phyloP scores from a whole-genome alignment of 768 basidiomycete species.

The Gloeopeniophorella convolvens region DNA sequence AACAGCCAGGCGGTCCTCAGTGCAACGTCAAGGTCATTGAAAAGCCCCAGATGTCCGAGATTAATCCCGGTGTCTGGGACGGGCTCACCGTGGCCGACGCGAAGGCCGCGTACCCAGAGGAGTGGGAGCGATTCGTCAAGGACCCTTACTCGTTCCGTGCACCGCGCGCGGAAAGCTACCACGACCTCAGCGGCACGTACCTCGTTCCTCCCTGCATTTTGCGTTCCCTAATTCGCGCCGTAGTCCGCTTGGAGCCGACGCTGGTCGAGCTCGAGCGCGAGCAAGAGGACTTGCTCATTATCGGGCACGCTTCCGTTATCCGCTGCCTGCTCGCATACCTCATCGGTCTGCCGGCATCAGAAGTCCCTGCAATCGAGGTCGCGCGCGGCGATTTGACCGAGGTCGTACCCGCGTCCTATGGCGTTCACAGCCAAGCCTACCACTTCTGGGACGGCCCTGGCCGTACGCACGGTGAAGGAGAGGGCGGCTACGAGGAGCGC shows the following conservation, averaged over 20 bases:
- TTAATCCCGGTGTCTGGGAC: slow-evolving; percentile 98
- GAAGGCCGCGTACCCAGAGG: slow-evolving; percentile 83
- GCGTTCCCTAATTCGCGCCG: slow-evolving; percentile 11
- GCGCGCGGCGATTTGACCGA: slow-evolving; percentile 96
- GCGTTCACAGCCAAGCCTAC: slow-evolving; percentile 84
- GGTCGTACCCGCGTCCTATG: slow-evolving; percentile 82
- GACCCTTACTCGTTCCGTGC: slow-evolving; percentile 93
- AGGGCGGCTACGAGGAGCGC: slow-evolving; percentile 30
- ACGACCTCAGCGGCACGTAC: slow-evolving; percentile 75
- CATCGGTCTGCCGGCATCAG: slow-evolving; percentile 88
- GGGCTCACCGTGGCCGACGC: slow-evolving; percentile 89
- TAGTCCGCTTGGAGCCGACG: slow-evolving; percentile 89
- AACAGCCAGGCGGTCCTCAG: slow-evolving; percentile 23
- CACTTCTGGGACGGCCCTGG: slow-evolving; percentile 92
- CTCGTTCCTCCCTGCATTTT: neutral
- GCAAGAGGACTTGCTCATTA: slow-evolving; percentile 91
- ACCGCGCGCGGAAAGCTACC: slow-evolving; percentile 94
- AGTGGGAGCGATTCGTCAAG: slow-evolving; percentile 87
- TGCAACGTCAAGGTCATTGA: slow-evolving; percentile 79
- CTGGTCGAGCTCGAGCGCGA: slow-evolving; percentile 93
- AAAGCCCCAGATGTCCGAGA: slow-evolving; percentile 95
- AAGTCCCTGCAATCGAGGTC: slow-evolving; percentile 97
- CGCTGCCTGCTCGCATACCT: slow-evolving; percentile 91
- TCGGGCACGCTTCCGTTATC: slow-evolving; percentile 96
- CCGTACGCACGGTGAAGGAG: slow-evolving; percentile 35